Conservation (phyloP, 345 rosid species). For the Salix arbutifolia region DNA sequence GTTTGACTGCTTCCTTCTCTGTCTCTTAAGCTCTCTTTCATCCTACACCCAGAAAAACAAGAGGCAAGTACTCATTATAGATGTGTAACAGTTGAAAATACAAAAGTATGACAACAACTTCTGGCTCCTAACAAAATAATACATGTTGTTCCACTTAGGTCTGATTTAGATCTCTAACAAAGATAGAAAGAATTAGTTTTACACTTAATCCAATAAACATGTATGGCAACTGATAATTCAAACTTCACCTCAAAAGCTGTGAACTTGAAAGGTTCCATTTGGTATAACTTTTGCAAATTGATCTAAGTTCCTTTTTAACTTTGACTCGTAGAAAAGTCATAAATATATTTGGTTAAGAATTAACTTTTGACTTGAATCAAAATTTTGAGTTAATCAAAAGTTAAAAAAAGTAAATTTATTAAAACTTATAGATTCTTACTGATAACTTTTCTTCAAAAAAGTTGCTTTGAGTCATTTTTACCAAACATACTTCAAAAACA, state of each 20-base stretch:
- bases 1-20: conserved; percentile 94
- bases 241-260: neutral
- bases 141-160: neutral
- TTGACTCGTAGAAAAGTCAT: too few species aligned
- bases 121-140: neutral
- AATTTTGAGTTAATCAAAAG: too few species aligned
- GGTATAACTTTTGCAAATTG: too few species aligned
- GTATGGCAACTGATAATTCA: neutral
- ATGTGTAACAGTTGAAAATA: neutral
- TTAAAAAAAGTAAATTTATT: too few species aligned
- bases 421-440: too few species aligned
- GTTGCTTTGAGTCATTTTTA: too few species aligned
- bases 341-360: too few species aligned
- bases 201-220: neutral
- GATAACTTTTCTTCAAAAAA: too few species aligned
- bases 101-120: neutral
- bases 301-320: too few species aligned
- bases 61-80: neutral
- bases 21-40: conserved; percentile 90
- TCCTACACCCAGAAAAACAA: conserved; percentile 44
- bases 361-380: too few species aligned
- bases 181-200: neutral
- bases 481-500: too few species aligned
- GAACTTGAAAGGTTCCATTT: neutral
- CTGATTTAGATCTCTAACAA: neutral